phyloP scores from a whole-genome alignment of 768 basidiomycete genomes.

The Boletus subparvulus region DNA sequence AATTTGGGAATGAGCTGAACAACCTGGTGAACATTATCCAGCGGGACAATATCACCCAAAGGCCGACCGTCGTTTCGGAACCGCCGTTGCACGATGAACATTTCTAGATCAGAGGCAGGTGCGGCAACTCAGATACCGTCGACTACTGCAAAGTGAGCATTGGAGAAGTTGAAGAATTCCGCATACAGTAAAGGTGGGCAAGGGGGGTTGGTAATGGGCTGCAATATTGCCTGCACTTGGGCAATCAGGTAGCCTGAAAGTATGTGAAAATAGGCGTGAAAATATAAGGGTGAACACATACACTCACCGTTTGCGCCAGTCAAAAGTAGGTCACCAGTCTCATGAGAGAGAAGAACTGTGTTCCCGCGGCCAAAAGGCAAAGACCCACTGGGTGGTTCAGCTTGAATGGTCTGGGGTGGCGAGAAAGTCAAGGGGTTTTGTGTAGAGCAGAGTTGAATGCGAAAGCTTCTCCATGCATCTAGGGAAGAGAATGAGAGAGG shows the following conservation, averaged over 20 bases:
- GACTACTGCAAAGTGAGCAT: neutral
- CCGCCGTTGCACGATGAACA: neutral
- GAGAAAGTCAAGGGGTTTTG: neutral
- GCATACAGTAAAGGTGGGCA: neutral
- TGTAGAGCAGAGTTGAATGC: conserved; percentile 1
- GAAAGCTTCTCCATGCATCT: conserved; percentile 3
- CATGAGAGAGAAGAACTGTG: conserved; percentile 3
- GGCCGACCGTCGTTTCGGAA: neutral
- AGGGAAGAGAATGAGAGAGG: conserved; percentile 1
- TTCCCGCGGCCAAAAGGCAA: conserved; percentile 6
- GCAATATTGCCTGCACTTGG: neutral
- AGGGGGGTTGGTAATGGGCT: neutral
- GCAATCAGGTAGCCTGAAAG: no score
- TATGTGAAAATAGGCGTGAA: neutral
- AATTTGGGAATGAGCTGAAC: no score
- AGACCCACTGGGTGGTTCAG: neutral
- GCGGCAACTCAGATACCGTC: neutral
- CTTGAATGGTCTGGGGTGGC: conserved; percentile 13
- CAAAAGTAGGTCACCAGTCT: conserved; percentile 5
- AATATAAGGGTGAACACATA: no score
- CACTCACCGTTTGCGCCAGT: no score
- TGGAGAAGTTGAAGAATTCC: neutral
- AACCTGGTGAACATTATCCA: neutral
- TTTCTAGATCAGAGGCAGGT: neutral
- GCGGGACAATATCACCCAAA: neutral